Evolutionary conservation across 1,284 basidiomycete genomes (phyloP), one percentile per base, ranked within the genome.

Genomic region (Malassezia sympodialis): DNA sequence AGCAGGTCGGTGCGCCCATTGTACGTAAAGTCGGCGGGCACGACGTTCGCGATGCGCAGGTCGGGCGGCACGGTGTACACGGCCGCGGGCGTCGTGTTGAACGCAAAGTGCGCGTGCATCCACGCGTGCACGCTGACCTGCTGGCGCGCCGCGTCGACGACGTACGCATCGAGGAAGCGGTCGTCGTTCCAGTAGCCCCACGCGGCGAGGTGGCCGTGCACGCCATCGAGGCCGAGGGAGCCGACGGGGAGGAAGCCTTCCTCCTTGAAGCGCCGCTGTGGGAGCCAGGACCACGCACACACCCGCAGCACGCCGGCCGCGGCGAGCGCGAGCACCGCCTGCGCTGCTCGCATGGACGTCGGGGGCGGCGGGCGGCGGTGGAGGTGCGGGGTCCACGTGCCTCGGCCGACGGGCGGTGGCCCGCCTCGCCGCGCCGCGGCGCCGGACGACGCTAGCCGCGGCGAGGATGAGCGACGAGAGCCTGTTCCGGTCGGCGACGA

Each of bases 151-250:
- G 80, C 74, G 43, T 79, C 83, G 24, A 96, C 78, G 10, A 83
- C 79, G 52, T 96, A 79, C 3, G 90, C 77, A 75, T 98, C 93
- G 58, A 89, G 75, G 69, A 90, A 72, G 24, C 66, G 66, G 75
- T 96, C 90, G 4, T 87, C 90, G 73, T 96, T 84, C 75, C 89
- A 91, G 77, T 98, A 93, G 27, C 89, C 93, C 68, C 90, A 86
- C 1, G 90, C 91, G 45, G 88, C 80, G 26, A 94, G 80, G 53
- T 86, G 81, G 21, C 82, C 83, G 35, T 82, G 61, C n/a, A 79
- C 78, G 34, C 80, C 80, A 17, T 63, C 65, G 17, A 98, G 77
- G 1, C 90, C 91, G 65, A 94, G 79, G 0, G 82, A 76, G 1
- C 90, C 91, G 1, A 89, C 85, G 61, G 83, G 79, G 57, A 94